Evolutionary conservation across 2,329 filamentous ascomycete genomes (phyloP), one percentile per base, ranked within the genome.

Genomic region (Malbranchea zuffiana): DNA sequence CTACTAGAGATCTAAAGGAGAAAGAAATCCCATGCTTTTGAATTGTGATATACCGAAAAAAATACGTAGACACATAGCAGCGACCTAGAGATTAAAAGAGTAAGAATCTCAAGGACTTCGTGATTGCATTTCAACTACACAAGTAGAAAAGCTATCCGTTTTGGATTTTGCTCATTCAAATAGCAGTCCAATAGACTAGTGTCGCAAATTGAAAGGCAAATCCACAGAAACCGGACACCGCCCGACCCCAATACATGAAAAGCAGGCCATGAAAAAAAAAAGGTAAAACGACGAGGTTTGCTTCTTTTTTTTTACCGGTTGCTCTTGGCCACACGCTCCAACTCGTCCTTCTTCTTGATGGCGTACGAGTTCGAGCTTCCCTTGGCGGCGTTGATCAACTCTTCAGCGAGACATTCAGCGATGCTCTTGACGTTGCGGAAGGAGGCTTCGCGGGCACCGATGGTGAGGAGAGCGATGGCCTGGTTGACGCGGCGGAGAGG

Each of bases 261-360:
- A 38, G 40, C 21, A 42, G 40, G 53, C 52, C 53, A 51, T 54
- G 54, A 57, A 56, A 57, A 49, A 46, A 56, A 55, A 48, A 55
- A 51, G 50, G 56, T 56, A 60, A 51, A 55, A 51, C 58, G 51
- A 61, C n/a, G n/a, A n/a, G n/a, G n/a, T n/a, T n/a, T n/a, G 52
- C 47, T 31, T 33, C 34, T 32, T 38, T 39, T 45, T 56, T 48
- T 87, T 87, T 96, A 98, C 82, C 90, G 84, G 82, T 98, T 98
- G 79, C 78, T 85, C 85, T 98, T 98, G 73, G 90, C 90, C 61
- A 98, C 90, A 90, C 90, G 90, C 82, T 98, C 90, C 74, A 98
- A 72, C 82, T 98, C 92, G 71, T 98, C 90, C 88, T 98, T 98
- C 86, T 98, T 98, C 86, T 98, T 98, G 81, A 98, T 98, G 62